These are phyloP conservation scores for Trypanosoma scelopori DNA, from an alignment of 208 protist genomes.

Conservation along the genomic window DNA sequence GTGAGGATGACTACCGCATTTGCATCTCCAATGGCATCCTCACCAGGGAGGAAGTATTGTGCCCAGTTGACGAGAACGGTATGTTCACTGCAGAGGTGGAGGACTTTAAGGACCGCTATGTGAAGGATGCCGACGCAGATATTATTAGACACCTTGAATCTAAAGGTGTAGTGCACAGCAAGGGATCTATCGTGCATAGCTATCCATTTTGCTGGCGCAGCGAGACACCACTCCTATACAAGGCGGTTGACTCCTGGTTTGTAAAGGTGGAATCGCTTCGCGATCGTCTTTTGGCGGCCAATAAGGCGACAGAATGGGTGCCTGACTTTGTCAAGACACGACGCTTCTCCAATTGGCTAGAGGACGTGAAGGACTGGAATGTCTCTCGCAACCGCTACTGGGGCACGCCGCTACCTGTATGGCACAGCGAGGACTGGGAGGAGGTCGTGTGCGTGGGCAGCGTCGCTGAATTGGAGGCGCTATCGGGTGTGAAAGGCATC, in stretches of 20 bases:
- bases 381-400: conserved; percentile 98
- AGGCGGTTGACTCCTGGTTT: conserved; percentile 99
- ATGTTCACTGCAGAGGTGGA: conserved; percentile 95
- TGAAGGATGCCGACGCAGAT: conserved; percentile 97
- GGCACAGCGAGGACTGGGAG: conserved; percentile 96
- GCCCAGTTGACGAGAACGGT: conserved; percentile 99
- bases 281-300: conserved; percentile 95
- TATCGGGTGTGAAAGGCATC: conserved; percentile 90
- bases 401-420: conserved; percentile 99
- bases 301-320: conserved; percentile 97
- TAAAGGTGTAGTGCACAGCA: conserved; percentile 87
- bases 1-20: conserved; percentile 99
- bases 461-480: conserved; percentile 96
- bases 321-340: conserved; percentile 96
- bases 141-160: conserved; percentile 96
- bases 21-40: conserved; percentile 96
- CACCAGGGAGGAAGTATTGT: conserved; percentile 75
- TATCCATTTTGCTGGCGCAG: conserved; percentile 99
- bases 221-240: conserved; percentile 98
- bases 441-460: conserved; percentile 96
- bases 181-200: conserved; percentile 93
- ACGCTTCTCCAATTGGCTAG: conserved; percentile 99
- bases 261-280: conserved; percentile 97
- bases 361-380: conserved; percentile 98
- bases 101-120: conserved; percentile 95